Evolutionary conservation across 306 rosid species (phyloP).

Genomic region (Cucumis cinereus): DNA sequence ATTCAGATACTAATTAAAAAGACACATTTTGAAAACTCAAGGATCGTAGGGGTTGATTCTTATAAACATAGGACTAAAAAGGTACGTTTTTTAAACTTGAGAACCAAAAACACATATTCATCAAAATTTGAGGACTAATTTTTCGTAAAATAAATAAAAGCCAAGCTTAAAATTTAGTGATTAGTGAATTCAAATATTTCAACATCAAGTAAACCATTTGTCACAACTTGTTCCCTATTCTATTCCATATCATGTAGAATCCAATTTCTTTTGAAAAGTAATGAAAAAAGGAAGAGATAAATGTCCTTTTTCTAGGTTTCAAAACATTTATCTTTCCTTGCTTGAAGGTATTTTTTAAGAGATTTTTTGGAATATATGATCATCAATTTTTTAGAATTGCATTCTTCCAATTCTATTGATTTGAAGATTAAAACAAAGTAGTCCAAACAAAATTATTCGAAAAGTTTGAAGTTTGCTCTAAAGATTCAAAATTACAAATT

Average conservation of each 20-base stretch:
- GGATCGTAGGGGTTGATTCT: too few relatives aligned
- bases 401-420: neutral
- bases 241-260: neutral
- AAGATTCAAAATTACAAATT: too few relatives aligned
- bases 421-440: neutral
- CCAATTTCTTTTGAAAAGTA: conserved; percentile 1
- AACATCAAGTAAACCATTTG: neutral
- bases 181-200: too few relatives aligned
- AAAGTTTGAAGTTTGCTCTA: too few relatives aligned
- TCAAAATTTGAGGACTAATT: too few relatives aligned
- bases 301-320: neutral
- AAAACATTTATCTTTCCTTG: neutral
- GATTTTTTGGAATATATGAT: neutral
- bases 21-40: too few relatives aligned
- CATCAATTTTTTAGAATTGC: neutral
- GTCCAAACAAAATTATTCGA: neutral
- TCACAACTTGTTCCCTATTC: neutral
- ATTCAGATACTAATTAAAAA: too few relatives aligned
- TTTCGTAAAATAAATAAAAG: too few relatives aligned
- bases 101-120: too few relatives aligned
- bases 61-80: too few relatives aligned
- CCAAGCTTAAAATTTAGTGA: too few relatives aligned
- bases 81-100: too few relatives aligned
- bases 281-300: neutral
- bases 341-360: neutral